These are phyloP conservation scores for Lichtheimia ramosa DNA, from an alignment of 371 early-diverging fungal species.

Conservation along the genomic window DNA sequence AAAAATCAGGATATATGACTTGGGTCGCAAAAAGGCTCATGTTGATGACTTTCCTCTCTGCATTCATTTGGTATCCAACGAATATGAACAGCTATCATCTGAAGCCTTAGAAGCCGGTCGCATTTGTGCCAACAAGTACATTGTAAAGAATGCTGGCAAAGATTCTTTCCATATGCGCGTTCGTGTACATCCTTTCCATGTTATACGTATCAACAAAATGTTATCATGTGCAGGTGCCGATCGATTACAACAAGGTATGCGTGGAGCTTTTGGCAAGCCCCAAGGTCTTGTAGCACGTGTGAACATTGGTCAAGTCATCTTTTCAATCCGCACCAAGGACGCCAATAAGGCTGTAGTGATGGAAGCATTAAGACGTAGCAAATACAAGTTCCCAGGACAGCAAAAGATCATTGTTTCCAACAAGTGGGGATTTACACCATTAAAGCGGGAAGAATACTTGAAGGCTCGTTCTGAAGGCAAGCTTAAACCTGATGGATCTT, in stretches of 20 bases:
- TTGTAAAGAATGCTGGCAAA: slow-evolving; percentile 98
- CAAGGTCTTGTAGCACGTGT: slow-evolving; percentile 99
- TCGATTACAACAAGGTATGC: slow-evolving; percentile 99
- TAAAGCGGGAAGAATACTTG: slow-evolving; percentile 92
- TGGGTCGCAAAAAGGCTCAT: slow-evolving; percentile 98
- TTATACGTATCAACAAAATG: slow-evolving; percentile 99
- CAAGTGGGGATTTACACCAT: slow-evolving; percentile 99
- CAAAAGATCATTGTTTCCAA: slow-evolving; percentile 99
- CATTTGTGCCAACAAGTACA: slow-evolving; percentile 99
- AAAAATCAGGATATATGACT: slow-evolving; percentile 99
- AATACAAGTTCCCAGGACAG: slow-evolving; percentile 99
- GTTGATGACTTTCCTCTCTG: slow-evolving; percentile 98
- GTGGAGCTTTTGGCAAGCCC: slow-evolving; percentile 99
- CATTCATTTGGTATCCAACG: slow-evolving; percentile 98
- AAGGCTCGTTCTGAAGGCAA: slow-evolving; percentile 77
- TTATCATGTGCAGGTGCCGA: slow-evolving; percentile 99
- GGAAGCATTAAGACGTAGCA: slow-evolving; percentile 96
- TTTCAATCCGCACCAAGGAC: slow-evolving; percentile 99
- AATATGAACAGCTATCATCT: slow-evolving; percentile 98
- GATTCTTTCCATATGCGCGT: slow-evolving; percentile 99
- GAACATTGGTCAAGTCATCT: slow-evolving; percentile 98
- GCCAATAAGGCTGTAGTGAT: slow-evolving; percentile 91
- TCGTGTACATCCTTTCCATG: slow-evolving; percentile 99
- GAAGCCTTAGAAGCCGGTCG: slow-evolving; percentile 99
- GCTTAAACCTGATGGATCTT: slow-evolving; percentile 94